These are phyloP conservation scores for Crucibulum laeve DNA, from an alignment of 768 basidiomycete genomes.

Conservation along the genomic window DNA sequence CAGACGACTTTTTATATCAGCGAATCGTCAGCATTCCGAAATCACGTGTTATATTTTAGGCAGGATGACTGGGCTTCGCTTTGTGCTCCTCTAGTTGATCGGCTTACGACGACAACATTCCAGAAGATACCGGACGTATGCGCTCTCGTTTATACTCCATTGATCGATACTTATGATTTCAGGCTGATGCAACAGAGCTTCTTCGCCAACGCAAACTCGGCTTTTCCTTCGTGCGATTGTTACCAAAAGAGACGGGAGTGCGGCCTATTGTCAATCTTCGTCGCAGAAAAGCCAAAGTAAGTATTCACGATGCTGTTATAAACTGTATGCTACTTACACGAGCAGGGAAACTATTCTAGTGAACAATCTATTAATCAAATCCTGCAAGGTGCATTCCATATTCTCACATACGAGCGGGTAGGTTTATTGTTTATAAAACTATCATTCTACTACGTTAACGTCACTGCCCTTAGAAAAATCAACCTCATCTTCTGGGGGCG, in stretches of 20 bases:
- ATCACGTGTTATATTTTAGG: constrained; percentile 84
- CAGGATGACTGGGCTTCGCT: constrained; percentile 92
- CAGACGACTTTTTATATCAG: constrained; percentile 95
- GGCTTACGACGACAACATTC: constrained; percentile 71
- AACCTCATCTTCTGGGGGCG: constrained; percentile 65
- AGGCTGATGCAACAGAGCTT: constrained; percentile 65
- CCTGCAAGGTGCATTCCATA: constrained; percentile 79
- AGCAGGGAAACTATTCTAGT: constrained; percentile 23
- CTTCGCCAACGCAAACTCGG: constrained; percentile 72
- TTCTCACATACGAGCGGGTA: constrained; percentile 87
- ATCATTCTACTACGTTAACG: not conserved
- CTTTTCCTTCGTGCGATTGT: constrained; percentile 79
- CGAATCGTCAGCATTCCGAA: constrained; percentile 81
- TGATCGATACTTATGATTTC: constrained; percentile 4
- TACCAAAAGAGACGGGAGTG: constrained; percentile 95
- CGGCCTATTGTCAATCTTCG: constrained; percentile 91
- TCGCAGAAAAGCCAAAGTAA: constrained; percentile 31
- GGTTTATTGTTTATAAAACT: constrained; percentile 4
- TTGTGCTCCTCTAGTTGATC: constrained; percentile 75
- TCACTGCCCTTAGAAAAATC: constrained; percentile 43
- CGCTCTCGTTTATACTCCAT: not conserved
- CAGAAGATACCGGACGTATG: constrained; percentile 61
- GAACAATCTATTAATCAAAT: constrained; percentile 83
- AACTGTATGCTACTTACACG: not conserved
- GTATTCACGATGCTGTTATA: not conserved